Percentiles rank a stretch among this genome's conserved stretches.
Conservation (phyloP, 176 grass and related monocot species). For the Eremochloa ophiuroides region DNA sequence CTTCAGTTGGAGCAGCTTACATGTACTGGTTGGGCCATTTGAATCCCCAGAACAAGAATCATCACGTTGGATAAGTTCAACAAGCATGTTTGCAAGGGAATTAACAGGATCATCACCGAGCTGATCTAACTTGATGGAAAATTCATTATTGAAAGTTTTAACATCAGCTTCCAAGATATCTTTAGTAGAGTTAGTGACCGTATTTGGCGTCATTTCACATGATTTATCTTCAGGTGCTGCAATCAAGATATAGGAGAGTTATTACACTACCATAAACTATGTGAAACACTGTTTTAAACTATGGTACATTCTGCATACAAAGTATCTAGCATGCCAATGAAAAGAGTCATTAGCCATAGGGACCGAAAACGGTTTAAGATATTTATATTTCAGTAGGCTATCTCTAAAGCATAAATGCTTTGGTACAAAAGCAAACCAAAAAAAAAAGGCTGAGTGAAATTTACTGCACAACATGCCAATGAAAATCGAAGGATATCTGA, state of each 20-base stretch:
- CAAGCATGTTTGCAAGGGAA: slow-evolving; percentile 53
- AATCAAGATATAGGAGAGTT: slow-evolving; percentile 29
- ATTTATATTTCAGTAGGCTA: background rate
- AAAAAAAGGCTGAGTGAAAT: too few species aligned
- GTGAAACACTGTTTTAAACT: background rate
- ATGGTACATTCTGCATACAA: background rate
- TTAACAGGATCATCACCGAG: background rate
- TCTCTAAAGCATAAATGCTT: background rate
- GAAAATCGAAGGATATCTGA: background rate
- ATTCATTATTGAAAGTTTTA: too few species aligned
- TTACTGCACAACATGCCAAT: background rate
- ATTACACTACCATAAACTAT: background rate
- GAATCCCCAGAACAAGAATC: slow-evolving; percentile 73
- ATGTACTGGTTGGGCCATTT: slow-evolving; percentile 38
- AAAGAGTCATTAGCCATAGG: background rate
- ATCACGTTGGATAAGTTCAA: slow-evolving; percentile 55
- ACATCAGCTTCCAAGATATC: background rate
- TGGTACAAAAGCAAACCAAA: background rate
- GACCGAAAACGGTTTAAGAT: background rate
- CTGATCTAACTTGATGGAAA: too few species aligned
- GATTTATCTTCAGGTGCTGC: slow-evolving; percentile 58
- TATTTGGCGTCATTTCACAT: slow-evolving; percentile 39
- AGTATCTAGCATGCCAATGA: background rate
- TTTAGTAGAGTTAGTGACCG: slow-evolving; percentile 18
- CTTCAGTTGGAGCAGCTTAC: slow-evolving; percentile 70